These are phyloP conservation scores for Elasticomyces elasticus DNA, from an alignment of 495 filamentous ascomycete species.

Conservation along the genomic window DNA sequence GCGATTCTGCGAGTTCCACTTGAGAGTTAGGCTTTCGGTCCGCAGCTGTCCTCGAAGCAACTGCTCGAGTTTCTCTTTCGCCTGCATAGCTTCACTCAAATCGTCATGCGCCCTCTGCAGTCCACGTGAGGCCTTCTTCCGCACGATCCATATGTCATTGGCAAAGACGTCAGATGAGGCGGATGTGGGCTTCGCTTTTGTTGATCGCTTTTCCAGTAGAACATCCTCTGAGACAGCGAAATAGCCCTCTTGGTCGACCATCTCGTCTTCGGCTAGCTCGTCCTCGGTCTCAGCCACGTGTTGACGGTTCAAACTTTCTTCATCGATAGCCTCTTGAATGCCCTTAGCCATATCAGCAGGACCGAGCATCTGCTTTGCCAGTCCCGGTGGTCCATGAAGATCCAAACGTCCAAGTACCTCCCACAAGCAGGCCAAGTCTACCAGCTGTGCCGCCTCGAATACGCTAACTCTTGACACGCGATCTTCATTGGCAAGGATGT, in stretches of 20 bases:
- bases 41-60: slow-evolving; percentile 47
- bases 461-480: not conserved
- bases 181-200: slow-evolving; percentile 8
- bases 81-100: slow-evolving; percentile 46
- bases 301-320: slow-evolving; percentile 74
- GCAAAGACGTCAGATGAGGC: slow-evolving; percentile 22
- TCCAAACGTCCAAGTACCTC: slow-evolving; percentile 51
- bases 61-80: slow-evolving; percentile 51
- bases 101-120: slow-evolving; percentile 57
- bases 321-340: slow-evolving; percentile 76
- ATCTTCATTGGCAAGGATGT: slow-evolving; percentile 12
- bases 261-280: slow-evolving; percentile 10
- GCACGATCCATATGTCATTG: slow-evolving; percentile 80
- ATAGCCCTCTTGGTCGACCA: slow-evolving; percentile 50
- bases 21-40: slow-evolving; percentile 49
- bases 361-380: too few species aligned
- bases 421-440: slow-evolving; percentile 30
- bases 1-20: slow-evolving; percentile 73
- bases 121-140: slow-evolving; percentile 52
- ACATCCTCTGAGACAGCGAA: slow-evolving; percentile 44
- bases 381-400: too few species aligned
- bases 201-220: not conserved
- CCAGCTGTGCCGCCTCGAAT: slow-evolving; percentile 12
- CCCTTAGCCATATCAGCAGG: slow-evolving; percentile 56
- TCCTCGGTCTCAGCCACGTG: slow-evolving; percentile 58